These are phyloP conservation scores for Medicago ruthenica DNA, from an alignment of 306 rosid genomes.

Conservation along the genomic window DNA sequence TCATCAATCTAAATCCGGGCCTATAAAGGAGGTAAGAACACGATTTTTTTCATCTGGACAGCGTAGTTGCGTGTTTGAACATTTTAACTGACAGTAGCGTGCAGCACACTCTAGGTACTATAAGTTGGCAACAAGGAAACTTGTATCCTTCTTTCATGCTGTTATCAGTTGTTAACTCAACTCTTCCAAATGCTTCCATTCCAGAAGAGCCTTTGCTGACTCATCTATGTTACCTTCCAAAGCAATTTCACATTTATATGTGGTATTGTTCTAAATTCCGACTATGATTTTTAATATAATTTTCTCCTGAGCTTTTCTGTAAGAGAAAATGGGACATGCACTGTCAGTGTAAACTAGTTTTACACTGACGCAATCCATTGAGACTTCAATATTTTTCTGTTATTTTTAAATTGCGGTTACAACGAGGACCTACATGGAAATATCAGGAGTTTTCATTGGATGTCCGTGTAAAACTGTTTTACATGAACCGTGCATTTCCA, in stretches of 20 bases:
- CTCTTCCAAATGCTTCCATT: constrained; percentile 55
- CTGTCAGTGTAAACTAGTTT: background rate
- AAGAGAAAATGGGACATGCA: background rate
- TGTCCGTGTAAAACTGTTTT: background rate
- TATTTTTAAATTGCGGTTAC: background rate
- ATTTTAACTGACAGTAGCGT: constrained; percentile 47
- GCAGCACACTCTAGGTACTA: constrained; percentile 89
- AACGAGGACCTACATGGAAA: background rate
- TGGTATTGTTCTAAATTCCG: constrained; percentile 53
- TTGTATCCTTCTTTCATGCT: constrained; percentile 86
- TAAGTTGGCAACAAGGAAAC: constrained; percentile 95
- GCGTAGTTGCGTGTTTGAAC: constrained; percentile 37
- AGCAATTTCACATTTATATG: constrained; percentile 69
- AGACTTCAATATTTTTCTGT: background rate
- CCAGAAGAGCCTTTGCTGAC: constrained; percentile 62
- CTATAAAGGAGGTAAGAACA: constrained; percentile 69
- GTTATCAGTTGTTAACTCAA: constrained; percentile 60
- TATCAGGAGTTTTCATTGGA: background rate
- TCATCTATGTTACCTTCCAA: constrained; percentile 75
- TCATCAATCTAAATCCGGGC: constrained; percentile 60
- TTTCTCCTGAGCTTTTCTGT: constrained; percentile 16
- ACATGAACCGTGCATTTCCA: background rate
- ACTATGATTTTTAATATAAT: constrained; percentile 29
- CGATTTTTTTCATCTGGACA: constrained; percentile 37
- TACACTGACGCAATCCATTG: background rate